A percentile compares a stretch with the other conserved stretches of the same genome.
phyloP scores from a whole-genome alignment of 306 rosid genomes.

The Alnus rubra region DNA sequence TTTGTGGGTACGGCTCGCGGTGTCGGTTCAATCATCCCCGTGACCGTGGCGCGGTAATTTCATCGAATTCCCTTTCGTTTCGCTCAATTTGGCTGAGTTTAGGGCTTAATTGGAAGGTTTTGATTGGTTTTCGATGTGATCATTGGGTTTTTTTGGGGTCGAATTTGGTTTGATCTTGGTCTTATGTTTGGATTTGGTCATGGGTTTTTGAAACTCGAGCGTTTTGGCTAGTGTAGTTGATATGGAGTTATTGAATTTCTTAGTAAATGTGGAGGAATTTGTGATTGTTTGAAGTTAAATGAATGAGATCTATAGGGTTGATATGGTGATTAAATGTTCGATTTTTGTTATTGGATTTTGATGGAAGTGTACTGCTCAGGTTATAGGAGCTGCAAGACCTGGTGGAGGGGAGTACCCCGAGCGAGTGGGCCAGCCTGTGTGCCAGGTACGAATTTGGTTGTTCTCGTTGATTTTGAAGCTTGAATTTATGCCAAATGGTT shows the following conservation, averaged over 20 bases:
- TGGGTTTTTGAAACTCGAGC: constrained; percentile 19
- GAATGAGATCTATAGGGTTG: constrained; percentile 38
- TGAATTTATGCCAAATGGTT: constrained; percentile 28
- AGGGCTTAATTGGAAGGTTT: constrained; percentile 34
- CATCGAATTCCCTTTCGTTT: constrained; percentile 12
- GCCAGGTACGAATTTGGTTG: constrained; percentile 76
- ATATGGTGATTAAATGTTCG: constrained; percentile 19
- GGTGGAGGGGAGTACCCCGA: constrained; percentile 77
- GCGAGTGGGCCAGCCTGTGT: constrained; percentile 85
- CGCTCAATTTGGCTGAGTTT: constrained; percentile 2
- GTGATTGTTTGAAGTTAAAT: constrained; percentile 4
- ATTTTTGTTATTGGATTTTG: constrained; percentile 32
- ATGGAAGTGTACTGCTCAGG: constrained; percentile 43
- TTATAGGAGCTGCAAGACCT: constrained; percentile 75
- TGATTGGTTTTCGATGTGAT: constrained; percentile 28
- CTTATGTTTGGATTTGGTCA: constrained; percentile 16
- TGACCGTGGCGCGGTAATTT: constrained; percentile 73
- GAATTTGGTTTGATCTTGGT: constrained; percentile 41
- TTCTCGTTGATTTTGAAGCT: constrained; percentile 21
- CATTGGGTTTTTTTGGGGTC: constrained; percentile 17
- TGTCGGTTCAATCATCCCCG: constrained; percentile 99
- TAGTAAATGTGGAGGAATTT: constrained; percentile 11
- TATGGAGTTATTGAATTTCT: constrained; percentile 23
- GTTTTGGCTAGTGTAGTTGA: constrained; percentile 18
- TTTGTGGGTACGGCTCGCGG: constrained; percentile 87